Percentiles rank a stretch among this genome's conserved stretches.
Conservation (phyloP, 1,284 basidiomycete species). For the Vanrija sp. region DNA sequence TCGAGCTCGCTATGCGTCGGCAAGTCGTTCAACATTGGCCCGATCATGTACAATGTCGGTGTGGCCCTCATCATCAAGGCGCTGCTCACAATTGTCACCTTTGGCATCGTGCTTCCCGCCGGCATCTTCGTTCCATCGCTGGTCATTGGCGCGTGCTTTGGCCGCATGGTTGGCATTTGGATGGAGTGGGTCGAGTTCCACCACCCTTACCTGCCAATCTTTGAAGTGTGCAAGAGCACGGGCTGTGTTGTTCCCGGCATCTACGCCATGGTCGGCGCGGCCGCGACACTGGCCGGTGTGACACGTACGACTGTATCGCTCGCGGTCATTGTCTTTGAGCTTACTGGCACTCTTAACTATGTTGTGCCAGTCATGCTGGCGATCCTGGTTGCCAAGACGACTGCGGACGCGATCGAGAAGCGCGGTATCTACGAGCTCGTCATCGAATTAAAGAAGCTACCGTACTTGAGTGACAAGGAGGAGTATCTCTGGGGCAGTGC, state of each 20-base stretch:
- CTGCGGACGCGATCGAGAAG: constrained; percentile 85
- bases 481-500: constrained; percentile 79
- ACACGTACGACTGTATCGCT: constrained; percentile 71
- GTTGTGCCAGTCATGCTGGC: constrained; percentile 88
- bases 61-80: constrained; percentile 78
- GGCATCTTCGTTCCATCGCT: constrained; percentile 97
- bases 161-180: constrained; percentile 77
- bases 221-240: constrained; percentile 57
- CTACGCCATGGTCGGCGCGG: constrained; percentile 88
- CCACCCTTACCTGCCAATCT: constrained; percentile 62
- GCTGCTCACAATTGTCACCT: constrained; percentile 80
- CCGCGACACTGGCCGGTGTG: constrained; percentile 80
- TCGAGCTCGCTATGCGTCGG: constrained; percentile 69
- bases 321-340: constrained; percentile 95
- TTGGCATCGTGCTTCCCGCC: constrained; percentile 88
- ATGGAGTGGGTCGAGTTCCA: constrained; percentile 74
- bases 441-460: constrained; percentile 79
- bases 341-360: constrained; percentile 91
- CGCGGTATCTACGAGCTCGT: constrained; percentile 95
- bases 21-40: constrained; percentile 62
- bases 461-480: constrained; percentile 85
- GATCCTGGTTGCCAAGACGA: constrained; percentile 86
- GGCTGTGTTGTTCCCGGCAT: constrained; percentile 65
- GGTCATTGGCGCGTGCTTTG: constrained; percentile 94
- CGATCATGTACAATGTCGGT: constrained; percentile 64